A percentile compares a stretch with the other conserved stretches of the same genome.
These are phyloP conservation scores for Aristolochia californica DNA, from an alignment of 164 flowering plant genomes.

Conservation along the genomic window DNA sequence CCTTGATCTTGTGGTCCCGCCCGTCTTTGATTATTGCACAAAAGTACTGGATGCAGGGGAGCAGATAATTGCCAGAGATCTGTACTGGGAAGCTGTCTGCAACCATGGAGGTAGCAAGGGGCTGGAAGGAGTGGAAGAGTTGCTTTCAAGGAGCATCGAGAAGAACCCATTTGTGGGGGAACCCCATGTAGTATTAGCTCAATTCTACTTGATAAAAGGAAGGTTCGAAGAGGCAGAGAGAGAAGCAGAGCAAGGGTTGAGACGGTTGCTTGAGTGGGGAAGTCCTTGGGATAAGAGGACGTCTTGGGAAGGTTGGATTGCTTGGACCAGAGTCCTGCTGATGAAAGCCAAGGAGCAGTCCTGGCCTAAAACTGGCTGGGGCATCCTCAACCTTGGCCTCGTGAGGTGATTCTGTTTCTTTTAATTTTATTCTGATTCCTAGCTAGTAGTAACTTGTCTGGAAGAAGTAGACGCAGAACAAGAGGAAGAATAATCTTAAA, in stretches of 20 bases:
- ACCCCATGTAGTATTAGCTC: slow-evolving; percentile 66
- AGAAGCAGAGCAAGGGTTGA: slow-evolving; percentile 65
- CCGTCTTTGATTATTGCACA: slow-evolving; percentile 63
- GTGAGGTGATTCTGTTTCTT: slow-evolving; percentile 20
- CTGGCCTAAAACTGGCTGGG: slow-evolving; percentile 76
- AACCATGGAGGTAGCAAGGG: slow-evolving; percentile 13
- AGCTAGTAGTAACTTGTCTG: no score
- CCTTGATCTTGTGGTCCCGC: slow-evolving; percentile 66
- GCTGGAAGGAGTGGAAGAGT: slow-evolving; percentile 41
- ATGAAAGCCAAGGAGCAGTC: slow-evolving; percentile 73
- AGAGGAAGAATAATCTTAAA: no score
- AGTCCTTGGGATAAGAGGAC: slow-evolving; percentile 97
- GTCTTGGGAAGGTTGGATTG: slow-evolving; percentile 97
- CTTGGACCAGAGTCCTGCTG: slow-evolving; percentile 74
- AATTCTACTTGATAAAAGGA: slow-evolving; percentile 48
- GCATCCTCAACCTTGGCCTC: slow-evolving; percentile 82
- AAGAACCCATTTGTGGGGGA: slow-evolving; percentile 91
- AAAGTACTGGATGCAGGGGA: slow-evolving; percentile 51
- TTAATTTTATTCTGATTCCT: no score
- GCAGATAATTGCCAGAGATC: slow-evolving; percentile 59
- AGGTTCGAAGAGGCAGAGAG: slow-evolving; percentile 65
- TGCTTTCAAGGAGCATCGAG: slow-evolving; percentile 45
- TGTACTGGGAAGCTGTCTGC: slow-evolving; percentile 86
- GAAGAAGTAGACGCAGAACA: no score
- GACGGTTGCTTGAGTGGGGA: slow-evolving; percentile 73